These are phyloP conservation scores for Neurospora tetrasperma DNA, from an alignment of 495 filamentous ascomycete genomes.

Conservation along the genomic window DNA sequence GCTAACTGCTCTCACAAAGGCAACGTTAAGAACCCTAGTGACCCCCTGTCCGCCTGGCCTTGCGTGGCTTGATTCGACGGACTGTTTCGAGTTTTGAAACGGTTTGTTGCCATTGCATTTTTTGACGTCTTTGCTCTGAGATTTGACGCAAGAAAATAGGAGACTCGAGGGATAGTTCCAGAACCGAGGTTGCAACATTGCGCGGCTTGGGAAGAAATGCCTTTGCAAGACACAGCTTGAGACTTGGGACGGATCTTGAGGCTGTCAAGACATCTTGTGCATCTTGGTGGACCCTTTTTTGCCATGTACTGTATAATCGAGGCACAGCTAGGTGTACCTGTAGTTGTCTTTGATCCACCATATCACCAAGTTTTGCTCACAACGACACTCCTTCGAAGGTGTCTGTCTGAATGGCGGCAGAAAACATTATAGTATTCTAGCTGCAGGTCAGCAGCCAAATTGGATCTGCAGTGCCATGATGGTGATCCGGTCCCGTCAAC, in stretches of 20 bases:
- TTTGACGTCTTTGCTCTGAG: background rate
- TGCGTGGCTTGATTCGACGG: background rate
- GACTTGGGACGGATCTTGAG: background rate
- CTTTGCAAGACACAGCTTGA: background rate
- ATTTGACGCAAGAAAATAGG: background rate
- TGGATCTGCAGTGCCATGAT: background rate
- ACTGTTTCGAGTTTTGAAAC: background rate
- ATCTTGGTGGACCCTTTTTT: background rate
- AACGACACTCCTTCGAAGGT: background rate
- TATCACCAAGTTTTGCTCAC: background rate
- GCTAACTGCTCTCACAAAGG: background rate
- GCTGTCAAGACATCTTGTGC: background rate
- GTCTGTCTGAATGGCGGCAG: background rate
- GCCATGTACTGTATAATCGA: background rate
- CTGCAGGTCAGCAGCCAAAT: background rate
- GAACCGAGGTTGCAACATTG: background rate
- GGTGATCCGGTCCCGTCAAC: background rate
- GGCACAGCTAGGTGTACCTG: background rate
- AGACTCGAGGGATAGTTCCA: background rate
- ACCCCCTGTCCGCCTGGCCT: background rate
- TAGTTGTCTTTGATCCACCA: background rate
- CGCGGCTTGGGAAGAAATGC: background rate
- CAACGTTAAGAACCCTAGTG: background rate
- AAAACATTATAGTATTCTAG: background rate
- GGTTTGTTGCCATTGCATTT: background rate